Percentiles rank a stretch among this genome's conserved stretches.
phyloP scores from a whole-genome alignment of 2,329 filamentous ascomycete genomes.

The Emergomyces africanus region DNA sequence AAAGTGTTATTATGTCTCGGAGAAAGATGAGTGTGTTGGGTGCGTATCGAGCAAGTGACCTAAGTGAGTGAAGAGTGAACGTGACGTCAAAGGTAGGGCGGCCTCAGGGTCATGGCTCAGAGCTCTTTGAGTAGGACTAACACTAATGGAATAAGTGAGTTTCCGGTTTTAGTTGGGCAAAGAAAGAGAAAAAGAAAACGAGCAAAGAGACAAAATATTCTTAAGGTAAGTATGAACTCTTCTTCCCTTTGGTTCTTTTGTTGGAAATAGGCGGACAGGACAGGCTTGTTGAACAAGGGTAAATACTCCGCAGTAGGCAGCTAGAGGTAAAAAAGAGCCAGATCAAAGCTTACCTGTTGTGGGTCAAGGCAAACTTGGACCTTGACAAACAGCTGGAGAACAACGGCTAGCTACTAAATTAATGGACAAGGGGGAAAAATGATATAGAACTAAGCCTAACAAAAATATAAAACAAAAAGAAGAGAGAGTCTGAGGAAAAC shows the following conservation, averaged over 20 bases:
- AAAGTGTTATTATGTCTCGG: neutral
- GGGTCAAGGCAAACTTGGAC: neutral
- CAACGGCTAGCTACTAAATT: neutral
- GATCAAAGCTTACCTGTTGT: neutral
- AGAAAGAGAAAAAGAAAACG: neutral
- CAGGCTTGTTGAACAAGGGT: neutral
- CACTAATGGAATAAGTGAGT: neutral
- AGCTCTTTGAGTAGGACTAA: neutral
- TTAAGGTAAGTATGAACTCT: neutral
- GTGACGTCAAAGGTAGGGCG: neutral
- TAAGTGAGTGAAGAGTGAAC: neutral
- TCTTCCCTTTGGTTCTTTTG: neutral
- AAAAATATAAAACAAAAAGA: neutral
- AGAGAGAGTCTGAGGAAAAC: neutral
- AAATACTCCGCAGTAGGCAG: too few relatives aligned
- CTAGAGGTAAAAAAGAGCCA: neutral
- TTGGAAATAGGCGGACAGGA: too few relatives aligned
- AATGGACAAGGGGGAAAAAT: neutral
- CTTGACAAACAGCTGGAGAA: neutral
- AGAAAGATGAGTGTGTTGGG: neutral
- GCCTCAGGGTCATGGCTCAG: neutral
- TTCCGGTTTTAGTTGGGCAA: neutral
- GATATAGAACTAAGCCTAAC: neutral
- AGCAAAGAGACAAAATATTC: neutral
- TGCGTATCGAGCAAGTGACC: neutral